Conservation (phyloP, 1,284 basidiomycete genomes). For the Trametes polyzona region DNA sequence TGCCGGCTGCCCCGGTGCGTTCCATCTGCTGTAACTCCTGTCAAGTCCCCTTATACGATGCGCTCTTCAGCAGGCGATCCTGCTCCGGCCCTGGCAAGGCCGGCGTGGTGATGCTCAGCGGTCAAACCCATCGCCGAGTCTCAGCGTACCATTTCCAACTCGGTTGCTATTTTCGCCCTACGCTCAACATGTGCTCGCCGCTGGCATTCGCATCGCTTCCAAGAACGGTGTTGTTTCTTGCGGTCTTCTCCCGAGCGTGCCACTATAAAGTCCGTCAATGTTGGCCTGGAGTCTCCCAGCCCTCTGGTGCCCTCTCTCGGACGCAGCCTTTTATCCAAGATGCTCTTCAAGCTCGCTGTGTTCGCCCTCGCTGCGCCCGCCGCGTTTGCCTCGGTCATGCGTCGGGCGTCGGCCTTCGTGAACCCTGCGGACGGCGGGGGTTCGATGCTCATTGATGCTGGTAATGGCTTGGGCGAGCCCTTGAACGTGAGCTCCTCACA, state of each 20-base stretch:
- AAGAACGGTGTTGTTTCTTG: not conserved
- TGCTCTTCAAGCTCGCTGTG: slow-evolving; percentile 16
- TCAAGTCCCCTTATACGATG: not conserved
- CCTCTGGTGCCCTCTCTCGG: slow-evolving; percentile 1
- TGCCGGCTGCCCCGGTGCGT: not conserved
- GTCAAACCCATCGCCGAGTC: not conserved
- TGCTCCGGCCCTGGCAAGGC: not conserved
- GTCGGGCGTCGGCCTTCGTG: slow-evolving; percentile 40
- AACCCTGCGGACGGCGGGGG: slow-evolving; percentile 52
- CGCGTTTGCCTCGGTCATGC: slow-evolving; percentile 1
- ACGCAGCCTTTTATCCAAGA: not conserved
- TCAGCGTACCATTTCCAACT: not conserved
- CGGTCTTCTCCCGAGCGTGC: not conserved
- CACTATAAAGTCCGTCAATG: slow-evolving; percentile 7
- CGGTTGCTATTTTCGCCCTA: not conserved
- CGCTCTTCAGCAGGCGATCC: not conserved
- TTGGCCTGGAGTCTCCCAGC: not conserved
- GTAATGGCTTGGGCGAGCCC: slow-evolving; percentile 64
- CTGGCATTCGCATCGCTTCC: slow-evolving; percentile 12
- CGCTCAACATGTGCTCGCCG: slow-evolving; percentile 17
- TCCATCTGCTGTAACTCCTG: not conserved
- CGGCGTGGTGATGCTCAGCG: slow-evolving; percentile 8
- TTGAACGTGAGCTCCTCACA: slow-evolving; percentile 70
- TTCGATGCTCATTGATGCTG: slow-evolving; percentile 54
- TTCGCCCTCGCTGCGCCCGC: slow-evolving; percentile 11